These are phyloP conservation scores for Trichoderma citrinoviride DNA, from an alignment of 2,329 filamentous ascomycete species.

Conservation along the genomic window DNA sequence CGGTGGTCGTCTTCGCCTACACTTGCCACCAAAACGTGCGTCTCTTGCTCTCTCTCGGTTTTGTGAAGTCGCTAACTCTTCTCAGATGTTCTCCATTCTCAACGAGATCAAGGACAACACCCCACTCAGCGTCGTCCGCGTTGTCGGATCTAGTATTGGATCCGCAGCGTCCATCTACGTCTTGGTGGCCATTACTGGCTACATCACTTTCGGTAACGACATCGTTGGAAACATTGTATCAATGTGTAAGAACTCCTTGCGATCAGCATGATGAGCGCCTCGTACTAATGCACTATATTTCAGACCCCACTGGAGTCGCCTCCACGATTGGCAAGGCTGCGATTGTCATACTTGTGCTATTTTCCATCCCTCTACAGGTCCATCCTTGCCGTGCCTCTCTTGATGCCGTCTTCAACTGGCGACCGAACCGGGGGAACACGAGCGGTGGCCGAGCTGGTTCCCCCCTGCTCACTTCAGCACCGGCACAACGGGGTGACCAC, in stretches of 20 bases:
- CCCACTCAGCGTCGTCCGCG: conserved; percentile 68
- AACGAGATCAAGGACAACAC: conserved; percentile 91
- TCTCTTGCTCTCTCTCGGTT: conserved; percentile 24
- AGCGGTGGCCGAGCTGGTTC: conserved; percentile 40
- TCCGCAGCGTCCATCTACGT: conserved; percentile 84
- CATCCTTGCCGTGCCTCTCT: conserved; percentile 95
- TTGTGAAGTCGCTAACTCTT: background rate
- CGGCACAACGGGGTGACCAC: conserved; percentile 47
- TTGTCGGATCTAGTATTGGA: conserved; percentile 81
- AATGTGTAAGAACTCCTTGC: conserved; percentile 64
- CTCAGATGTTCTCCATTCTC: conserved; percentile 94
- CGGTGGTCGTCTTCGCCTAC: conserved; percentile 98
- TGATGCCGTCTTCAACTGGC: conserved; percentile 92
- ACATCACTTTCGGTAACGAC: conserved; percentile 89
- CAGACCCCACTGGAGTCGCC: conserved; percentile 53
- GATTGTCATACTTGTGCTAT: conserved; percentile 93
- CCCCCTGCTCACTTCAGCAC: conserved; percentile 41
- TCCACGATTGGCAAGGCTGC: conserved; percentile 93
- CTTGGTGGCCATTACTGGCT: conserved; percentile 90
- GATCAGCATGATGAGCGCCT: background rate
- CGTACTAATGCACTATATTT: conserved; percentile 25
- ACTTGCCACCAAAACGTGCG: conserved; percentile 96
- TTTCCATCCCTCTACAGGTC: conserved; percentile 92
- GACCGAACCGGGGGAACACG: conserved; percentile 54
- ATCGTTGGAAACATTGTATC: conserved; percentile 90